Conservation (phyloP, 495 filamentous ascomycete genomes). For the Xylaria bambusicola region DNA sequence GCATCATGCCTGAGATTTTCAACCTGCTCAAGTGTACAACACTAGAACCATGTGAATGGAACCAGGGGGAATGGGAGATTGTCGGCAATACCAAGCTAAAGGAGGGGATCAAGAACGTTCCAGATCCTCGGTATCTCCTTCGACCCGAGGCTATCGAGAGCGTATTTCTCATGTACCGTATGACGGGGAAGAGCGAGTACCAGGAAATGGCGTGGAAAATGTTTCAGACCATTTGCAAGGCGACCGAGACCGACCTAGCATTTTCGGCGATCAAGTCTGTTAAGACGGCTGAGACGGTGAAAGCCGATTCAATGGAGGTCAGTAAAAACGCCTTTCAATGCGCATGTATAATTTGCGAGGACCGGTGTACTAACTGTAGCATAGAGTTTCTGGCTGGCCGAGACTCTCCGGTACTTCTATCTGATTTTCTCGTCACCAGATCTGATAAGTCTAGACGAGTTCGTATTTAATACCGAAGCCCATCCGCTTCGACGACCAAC, state of each 20-base stretch:
- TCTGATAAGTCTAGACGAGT: slow-evolving; percentile 61
- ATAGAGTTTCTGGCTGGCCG: slow-evolving; percentile 59
- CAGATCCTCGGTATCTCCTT: slow-evolving; percentile 32
- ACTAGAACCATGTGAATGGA: slow-evolving; percentile 63
- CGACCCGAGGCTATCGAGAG: slow-evolving; percentile 64
- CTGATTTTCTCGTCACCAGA: slow-evolving; percentile 74
- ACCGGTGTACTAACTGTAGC: background rate
- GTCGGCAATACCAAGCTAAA: slow-evolving; percentile 12
- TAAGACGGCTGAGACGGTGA: slow-evolving; percentile 25
- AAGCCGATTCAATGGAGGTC: slow-evolving; percentile 49
- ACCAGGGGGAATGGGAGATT: slow-evolving; percentile 58
- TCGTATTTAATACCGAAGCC: slow-evolving; percentile 68
- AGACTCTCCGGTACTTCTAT: slow-evolving; percentile 86
- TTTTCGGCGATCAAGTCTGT: slow-evolving; percentile 33
- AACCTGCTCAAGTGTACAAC: slow-evolving; percentile 61
- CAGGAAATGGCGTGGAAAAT: slow-evolving; percentile 61
- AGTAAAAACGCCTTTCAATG: background rate
- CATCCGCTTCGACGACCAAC: slow-evolving; percentile 62
- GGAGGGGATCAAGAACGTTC: slow-evolving; percentile 16
- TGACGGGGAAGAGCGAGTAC: slow-evolving; percentile 54
- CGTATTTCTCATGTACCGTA: slow-evolving; percentile 60
- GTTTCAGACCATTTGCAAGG: slow-evolving; percentile 50
- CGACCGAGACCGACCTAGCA: slow-evolving; percentile 44
- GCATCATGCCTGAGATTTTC: slow-evolving; percentile 84
- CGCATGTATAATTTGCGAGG: background rate